A percentile compares a stretch with the other conserved stretches of the same genome.
Evolutionary conservation across 768 basidiomycete species (phyloP).

Genomic region (Kwoniella europaea): DNA sequence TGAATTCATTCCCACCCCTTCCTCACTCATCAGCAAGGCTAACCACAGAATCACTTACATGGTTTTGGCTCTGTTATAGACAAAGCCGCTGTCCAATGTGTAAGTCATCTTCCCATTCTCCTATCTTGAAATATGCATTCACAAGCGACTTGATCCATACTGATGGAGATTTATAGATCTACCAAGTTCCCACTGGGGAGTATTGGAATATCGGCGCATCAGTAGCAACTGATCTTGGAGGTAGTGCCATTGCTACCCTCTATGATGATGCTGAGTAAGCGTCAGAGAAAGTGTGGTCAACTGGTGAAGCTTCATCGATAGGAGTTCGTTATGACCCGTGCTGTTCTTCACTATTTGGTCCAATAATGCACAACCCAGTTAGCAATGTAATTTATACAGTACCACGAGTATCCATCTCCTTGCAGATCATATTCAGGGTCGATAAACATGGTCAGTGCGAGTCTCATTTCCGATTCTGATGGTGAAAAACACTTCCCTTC

Average conservation of each 20-base stretch:
- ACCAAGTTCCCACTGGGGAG: conserved; percentile 3
- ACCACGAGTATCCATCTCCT: no score
- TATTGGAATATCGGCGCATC: conserved; percentile 1
- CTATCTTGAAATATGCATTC: not conserved
- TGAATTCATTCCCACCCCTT: not conserved
- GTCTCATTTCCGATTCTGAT: not conserved
- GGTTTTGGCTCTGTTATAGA: not conserved
- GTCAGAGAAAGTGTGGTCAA: no score
- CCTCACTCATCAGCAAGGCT: not conserved
- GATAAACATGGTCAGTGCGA: not conserved
- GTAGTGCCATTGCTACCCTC: not conserved
- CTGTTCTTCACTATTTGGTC: no score
- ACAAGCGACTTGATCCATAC: not conserved
- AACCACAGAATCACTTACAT: not conserved
- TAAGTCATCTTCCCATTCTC: not conserved
- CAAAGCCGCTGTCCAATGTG: conserved; percentile 3
- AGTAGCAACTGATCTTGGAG: not conserved
- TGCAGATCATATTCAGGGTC: not conserved
- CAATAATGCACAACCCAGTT: no score
- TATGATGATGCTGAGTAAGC: not conserved
- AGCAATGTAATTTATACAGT: no score
- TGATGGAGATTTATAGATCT: not conserved
- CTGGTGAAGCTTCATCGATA: no score
- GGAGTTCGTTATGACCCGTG: no score
- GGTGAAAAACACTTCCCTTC: no score